phyloP scores from a whole-genome alignment of 257 asterid species.

The Vinca minor region DNA sequence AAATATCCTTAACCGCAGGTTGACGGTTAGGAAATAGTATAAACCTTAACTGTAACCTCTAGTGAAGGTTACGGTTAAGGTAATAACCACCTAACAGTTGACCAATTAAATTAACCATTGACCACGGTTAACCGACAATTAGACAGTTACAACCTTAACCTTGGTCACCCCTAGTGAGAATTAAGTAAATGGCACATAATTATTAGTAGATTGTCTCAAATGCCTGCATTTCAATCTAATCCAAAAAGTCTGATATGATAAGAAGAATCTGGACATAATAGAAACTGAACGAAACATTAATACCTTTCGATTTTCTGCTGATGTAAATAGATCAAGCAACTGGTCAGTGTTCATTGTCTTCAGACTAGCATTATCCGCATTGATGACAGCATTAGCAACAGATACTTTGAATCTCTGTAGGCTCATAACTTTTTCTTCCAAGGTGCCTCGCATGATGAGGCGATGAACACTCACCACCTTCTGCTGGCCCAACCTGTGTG shows the following conservation, averaged over 20 bases:
- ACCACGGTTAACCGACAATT: too few relatives aligned
- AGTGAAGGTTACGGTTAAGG: too few relatives aligned
- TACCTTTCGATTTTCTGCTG: constrained; percentile 85
- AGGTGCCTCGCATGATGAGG: constrained; percentile 95
- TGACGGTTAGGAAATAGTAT: too few relatives aligned
- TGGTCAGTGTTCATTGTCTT: constrained; percentile 96
- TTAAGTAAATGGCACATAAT: not conserved
- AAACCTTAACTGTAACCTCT: too few relatives aligned
- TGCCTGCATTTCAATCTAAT: not conserved
- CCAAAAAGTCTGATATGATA: not conserved
- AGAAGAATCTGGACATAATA: not conserved
- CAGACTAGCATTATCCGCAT: constrained; percentile 90
- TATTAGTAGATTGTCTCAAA: not conserved
- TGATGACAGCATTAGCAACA: constrained; percentile 87
- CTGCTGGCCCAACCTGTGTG: constrained; percentile 93
- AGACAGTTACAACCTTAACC: too few relatives aligned
- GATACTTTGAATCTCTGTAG: constrained; percentile 97
- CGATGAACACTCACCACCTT: constrained; percentile 96
- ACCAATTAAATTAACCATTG: too few relatives aligned
- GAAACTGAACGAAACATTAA: not conserved
- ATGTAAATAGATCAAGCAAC: constrained; percentile 87
- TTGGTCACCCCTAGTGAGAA: too few relatives aligned
- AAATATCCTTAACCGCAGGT: too few relatives aligned
- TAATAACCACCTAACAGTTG: too few relatives aligned
- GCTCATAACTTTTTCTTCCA: constrained; percentile 99